A percentile compares a stretch with the other conserved stretches of the same genome.
Evolutionary conservation across 192 early-diverging fungal genomes (phyloP).

Genomic region (Coemansia sp.): DNA sequence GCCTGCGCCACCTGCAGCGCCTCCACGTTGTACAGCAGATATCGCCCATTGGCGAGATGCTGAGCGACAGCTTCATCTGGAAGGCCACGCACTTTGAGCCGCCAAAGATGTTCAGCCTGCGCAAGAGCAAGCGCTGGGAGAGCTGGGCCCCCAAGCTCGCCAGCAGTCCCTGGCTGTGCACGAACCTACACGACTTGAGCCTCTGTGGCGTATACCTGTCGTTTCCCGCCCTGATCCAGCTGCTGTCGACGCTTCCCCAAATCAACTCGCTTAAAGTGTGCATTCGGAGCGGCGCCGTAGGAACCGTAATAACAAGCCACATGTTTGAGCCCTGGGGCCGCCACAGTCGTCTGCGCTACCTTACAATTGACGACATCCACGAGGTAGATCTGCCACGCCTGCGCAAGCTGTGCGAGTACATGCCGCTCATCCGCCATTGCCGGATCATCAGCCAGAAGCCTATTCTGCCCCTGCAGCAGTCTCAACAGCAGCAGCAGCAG

Average conservation of each 20-base stretch:
- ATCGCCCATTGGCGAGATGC: slow-evolving; percentile 54
- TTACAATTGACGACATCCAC: slow-evolving; percentile 49
- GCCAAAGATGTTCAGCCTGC: slow-evolving; percentile 49
- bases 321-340: slow-evolving; percentile 58
- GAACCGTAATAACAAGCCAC: slow-evolving; percentile 35
- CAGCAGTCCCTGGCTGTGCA: slow-evolving; percentile 50
- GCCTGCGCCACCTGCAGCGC: slow-evolving; percentile 35
- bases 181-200: slow-evolving; percentile 35
- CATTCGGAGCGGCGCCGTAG: slow-evolving; percentile 36
- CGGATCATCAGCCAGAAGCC: slow-evolving; percentile 33
- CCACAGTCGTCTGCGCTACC: slow-evolving; percentile 39
- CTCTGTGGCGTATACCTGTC: slow-evolving; percentile 52
- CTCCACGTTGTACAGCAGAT: slow-evolving; percentile 53
- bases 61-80: slow-evolving; percentile 52
- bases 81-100: slow-evolving; percentile 47
- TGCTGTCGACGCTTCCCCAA: slow-evolving; percentile 43
- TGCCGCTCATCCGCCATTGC: slow-evolving; percentile 52
- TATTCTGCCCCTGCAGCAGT: not conserved
- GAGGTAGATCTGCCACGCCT: slow-evolving; percentile 44
- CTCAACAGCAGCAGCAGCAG: not conserved
- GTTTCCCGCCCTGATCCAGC: slow-evolving; percentile 51
- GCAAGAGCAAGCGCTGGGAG: slow-evolving; percentile 49
- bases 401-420: slow-evolving; percentile 50
- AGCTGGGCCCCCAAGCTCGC: slow-evolving; percentile 55
- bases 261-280: slow-evolving; percentile 44